A percentile compares a stretch with the other conserved stretches of the same genome.
phyloP scores from a whole-genome alignment of 1,284 basidiomycete species.

The Heimioporus retisporus region DNA sequence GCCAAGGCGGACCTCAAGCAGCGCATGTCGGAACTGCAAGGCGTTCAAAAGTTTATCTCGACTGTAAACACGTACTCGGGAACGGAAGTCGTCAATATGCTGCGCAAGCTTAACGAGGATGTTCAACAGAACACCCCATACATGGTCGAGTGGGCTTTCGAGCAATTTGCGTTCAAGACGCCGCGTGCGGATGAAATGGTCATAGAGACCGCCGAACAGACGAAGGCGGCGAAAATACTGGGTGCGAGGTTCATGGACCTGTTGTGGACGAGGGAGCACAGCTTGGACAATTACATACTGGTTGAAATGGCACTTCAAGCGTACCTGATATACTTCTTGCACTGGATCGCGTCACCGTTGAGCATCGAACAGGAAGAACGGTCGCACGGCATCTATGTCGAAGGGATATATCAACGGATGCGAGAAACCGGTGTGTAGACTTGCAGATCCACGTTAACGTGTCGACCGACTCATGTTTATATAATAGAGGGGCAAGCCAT shows the following conservation, averaged over 20 bases:
- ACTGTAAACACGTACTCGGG: slow-evolving; percentile 27
- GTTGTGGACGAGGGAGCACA: slow-evolving; percentile 21
- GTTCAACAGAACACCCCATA: slow-evolving; percentile 21
- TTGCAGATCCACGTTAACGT: background rate
- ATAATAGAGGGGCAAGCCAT: slow-evolving; percentile 25
- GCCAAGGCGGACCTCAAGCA: slow-evolving; percentile 27
- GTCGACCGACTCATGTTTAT: background rate
- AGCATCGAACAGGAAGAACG: slow-evolving; percentile 16
- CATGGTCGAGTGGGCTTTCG: slow-evolving; percentile 27
- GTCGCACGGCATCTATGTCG: slow-evolving; percentile 22
- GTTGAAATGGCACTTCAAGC: slow-evolving; percentile 30
- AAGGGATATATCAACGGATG: slow-evolving; percentile 31
- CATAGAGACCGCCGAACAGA: slow-evolving; percentile 14
- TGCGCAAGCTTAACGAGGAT: slow-evolving; percentile 31
- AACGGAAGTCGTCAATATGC: slow-evolving; percentile 27
- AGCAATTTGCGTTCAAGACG: slow-evolving; percentile 13
- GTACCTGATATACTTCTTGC: slow-evolving; percentile 28
- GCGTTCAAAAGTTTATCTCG: slow-evolving; percentile 27
- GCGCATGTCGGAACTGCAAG: slow-evolving; percentile 29
- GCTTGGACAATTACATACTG: slow-evolving; percentile 24
- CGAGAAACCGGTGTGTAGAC: slow-evolving; percentile 20
- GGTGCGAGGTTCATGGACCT: slow-evolving; percentile 22
- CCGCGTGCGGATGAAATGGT: slow-evolving; percentile 2
- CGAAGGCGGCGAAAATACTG: slow-evolving; percentile 16
- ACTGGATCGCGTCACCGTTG: slow-evolving; percentile 27